A percentile compares a stretch with the other conserved stretches of the same genome.
phyloP scores from a whole-genome alignment of 2,329 filamentous ascomycete genomes.

The Pseudocercospora fijiensis region DNA sequence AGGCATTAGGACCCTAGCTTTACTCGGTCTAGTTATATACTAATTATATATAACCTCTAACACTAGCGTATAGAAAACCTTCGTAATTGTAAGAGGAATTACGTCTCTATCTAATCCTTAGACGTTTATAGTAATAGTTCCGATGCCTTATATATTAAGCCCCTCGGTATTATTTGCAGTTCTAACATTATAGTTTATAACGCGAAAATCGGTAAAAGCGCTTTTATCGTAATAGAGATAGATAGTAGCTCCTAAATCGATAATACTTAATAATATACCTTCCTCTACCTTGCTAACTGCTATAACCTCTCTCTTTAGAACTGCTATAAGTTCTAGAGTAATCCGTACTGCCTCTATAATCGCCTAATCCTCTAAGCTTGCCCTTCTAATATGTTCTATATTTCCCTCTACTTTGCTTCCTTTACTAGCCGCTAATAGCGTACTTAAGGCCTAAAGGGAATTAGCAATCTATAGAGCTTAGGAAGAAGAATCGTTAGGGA shows the following conservation, averaged over 20 bases:
- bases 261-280: neutral
- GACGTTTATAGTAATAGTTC: neutral
- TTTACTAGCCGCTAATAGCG: neutral
- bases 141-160: neutral
- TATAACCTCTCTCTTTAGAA: neutral
- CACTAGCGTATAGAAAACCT: constrained; percentile 5
- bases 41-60: too few species aligned
- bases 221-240: neutral
- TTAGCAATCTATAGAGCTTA: neutral
- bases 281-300: neutral
- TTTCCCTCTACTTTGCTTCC: neutral
- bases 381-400: neutral
- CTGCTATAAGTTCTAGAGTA: neutral
- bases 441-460: neutral
- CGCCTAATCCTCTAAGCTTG: neutral
- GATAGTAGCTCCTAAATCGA: constrained; percentile 5
- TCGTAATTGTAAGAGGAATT: neutral
- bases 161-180: neutral
- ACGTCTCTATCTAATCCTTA: neutral
- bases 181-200: constrained; percentile 5
- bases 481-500: neutral
- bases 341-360: neutral
- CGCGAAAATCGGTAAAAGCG: constrained; percentile 4
- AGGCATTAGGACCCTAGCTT: too few species aligned
- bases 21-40: too few species aligned